A percentile compares a stretch with the other conserved stretches of the same genome.
These are phyloP conservation scores for Scutellaria minor DNA, from an alignment of 257 asterid genomes.

Conservation along the genomic window DNA sequence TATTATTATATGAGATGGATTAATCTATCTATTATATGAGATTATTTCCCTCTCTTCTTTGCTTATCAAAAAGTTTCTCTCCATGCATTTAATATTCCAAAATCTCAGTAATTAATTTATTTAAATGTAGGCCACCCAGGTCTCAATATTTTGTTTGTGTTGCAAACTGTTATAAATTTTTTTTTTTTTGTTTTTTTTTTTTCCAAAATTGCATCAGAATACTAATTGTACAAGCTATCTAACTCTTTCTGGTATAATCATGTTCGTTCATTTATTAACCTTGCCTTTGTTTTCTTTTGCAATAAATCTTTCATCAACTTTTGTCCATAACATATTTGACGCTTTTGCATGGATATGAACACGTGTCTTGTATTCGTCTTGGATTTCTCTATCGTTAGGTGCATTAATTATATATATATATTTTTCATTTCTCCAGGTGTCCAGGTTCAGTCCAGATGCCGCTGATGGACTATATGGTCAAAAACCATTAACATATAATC, in stretches of 20 bases:
- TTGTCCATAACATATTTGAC: constrained; percentile 13
- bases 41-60: neutral
- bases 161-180: constrained; percentile 23
- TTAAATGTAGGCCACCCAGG: constrained; percentile 14
- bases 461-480: constrained; percentile 52
- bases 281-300: constrained; percentile 6
- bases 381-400: constrained; percentile 26
- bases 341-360: constrained; percentile 38
- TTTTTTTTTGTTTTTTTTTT: constrained; percentile 3
- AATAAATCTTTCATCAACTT: constrained; percentile 8
- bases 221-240: neutral
- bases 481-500: constrained; percentile 49
- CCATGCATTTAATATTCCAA: constrained; percentile 16
- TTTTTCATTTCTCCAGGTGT: constrained; percentile 56
- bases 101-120: constrained; percentile 16
- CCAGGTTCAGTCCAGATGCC: constrained; percentile 61
- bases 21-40: neutral
- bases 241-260: constrained; percentile 4
- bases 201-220: constrained; percentile 23
- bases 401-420: constrained; percentile 18
- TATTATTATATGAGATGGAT: neutral
- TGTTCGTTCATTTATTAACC: constrained; percentile 23
- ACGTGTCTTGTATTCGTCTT: constrained; percentile 35
- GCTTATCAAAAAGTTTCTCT: neutral
- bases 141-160: constrained; percentile 17